Conservation (phyloP, 768 basidiomycete species). For the Suillus lakei region DNA sequence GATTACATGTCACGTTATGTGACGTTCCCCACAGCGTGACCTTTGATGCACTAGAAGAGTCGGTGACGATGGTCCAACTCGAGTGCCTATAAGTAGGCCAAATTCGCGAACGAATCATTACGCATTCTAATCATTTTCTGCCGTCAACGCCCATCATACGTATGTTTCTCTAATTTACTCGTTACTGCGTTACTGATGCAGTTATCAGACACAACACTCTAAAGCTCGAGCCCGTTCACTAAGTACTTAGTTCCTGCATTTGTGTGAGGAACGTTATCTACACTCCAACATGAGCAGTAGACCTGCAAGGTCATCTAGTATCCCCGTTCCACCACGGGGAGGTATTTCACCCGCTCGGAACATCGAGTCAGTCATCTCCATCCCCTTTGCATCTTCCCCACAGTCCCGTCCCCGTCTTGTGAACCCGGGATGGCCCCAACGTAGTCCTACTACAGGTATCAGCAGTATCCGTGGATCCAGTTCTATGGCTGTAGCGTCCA, state of each 20-base stretch:
- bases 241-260: background rate
- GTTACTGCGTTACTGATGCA: background rate
- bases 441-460: constrained; percentile 35
- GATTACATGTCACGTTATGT: constrained; percentile 33
- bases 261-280: constrained; percentile 4
- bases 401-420: constrained; percentile 47
- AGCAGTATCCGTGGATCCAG: constrained; percentile 42
- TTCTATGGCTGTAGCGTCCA: constrained; percentile 31
- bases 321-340: constrained; percentile 61
- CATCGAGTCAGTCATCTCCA: constrained; percentile 69
- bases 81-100: constrained; percentile 12
- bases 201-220: background rate
- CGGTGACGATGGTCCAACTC: constrained; percentile 9
- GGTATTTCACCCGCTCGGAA: constrained; percentile 54
- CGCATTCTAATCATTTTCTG: background rate
- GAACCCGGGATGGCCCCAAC: constrained; percentile 36
- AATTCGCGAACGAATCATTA: constrained; percentile 2
- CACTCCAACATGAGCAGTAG: constrained; percentile 47
- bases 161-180: background rate
- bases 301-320: constrained; percentile 66
- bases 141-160: background rate
- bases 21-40: constrained; percentile 30
- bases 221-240: background rate
- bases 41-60: constrained; percentile 2
- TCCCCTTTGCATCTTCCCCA: constrained; percentile 50